phyloP scores from a whole-genome alignment of 768 basidiomycete species.

The Tephrocybe sp. region DNA sequence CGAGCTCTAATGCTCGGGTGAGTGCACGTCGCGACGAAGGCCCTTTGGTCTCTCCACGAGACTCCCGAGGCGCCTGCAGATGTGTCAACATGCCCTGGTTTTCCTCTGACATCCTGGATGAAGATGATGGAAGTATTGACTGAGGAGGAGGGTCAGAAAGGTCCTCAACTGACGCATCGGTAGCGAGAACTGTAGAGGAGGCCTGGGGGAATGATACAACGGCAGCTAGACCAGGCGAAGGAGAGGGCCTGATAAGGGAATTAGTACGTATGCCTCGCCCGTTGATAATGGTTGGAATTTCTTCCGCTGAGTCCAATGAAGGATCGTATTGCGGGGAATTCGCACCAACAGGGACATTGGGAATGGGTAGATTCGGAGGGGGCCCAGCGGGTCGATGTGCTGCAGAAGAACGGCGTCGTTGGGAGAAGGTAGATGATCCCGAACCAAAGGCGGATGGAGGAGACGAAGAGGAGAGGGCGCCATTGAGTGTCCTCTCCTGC shows the following conservation, averaged over 20 bases:
- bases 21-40: slow-evolving; percentile 85
- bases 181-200: slow-evolving; percentile 23
- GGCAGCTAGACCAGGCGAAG: slow-evolving; percentile 53
- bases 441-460: slow-evolving; percentile 26
- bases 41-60: slow-evolving; percentile 51
- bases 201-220: slow-evolving; percentile 59
- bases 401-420: slow-evolving; percentile 71
- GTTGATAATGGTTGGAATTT: slow-evolving; percentile 23
- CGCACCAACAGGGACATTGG: slow-evolving; percentile 51
- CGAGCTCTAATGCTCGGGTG: slow-evolving; percentile 83
- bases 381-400: slow-evolving; percentile 67
- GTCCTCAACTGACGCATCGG: slow-evolving; percentile 43
- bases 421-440: slow-evolving; percentile 33
- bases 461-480: slow-evolving; percentile 34
- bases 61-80: slow-evolving; percentile 40
- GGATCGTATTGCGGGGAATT: slow-evolving; percentile 19
- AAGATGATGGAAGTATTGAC: slow-evolving; percentile 44
- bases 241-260: slow-evolving; percentile 35
- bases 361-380: slow-evolving; percentile 75
- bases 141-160: slow-evolving; percentile 60
- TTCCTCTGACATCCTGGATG: slow-evolving; percentile 28
- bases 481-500: slow-evolving; percentile 31
- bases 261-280: slow-evolving; percentile 31
- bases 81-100: slow-evolving; percentile 45
- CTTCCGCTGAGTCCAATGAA: slow-evolving; percentile 22